Evolutionary conservation across 2,329 filamentous ascomycete genomes (phyloP).

Genomic region (Fusarium aywerte): DNA sequence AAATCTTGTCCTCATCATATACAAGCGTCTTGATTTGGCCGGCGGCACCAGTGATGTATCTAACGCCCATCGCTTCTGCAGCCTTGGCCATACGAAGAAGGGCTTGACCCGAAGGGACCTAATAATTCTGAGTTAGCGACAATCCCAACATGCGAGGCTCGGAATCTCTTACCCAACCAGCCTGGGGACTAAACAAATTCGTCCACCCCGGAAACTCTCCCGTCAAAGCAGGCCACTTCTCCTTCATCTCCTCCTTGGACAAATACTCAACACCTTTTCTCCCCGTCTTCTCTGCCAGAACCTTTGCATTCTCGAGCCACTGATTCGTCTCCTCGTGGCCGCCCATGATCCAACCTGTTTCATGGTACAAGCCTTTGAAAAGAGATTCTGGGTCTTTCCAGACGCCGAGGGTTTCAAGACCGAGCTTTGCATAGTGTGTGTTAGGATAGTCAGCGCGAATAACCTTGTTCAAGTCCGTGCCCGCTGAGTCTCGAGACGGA

Average conservation of each 20-base stretch:
- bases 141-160: neutral
- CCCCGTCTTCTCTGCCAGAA: conserved; percentile 40
- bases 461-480: conserved; percentile 71
- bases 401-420: conserved; percentile 45
- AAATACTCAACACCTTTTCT: conserved; percentile 45
- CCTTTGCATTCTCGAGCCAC: conserved; percentile 47
- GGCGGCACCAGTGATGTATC: conserved; percentile 46
- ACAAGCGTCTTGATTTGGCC: conserved; percentile 39
- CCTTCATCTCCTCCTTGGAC: conserved; percentile 40
- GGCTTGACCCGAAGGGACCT: conserved; percentile 44
- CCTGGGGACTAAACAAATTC: conserved; percentile 43
- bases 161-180: conserved; percentile 47
- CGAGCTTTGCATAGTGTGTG: conserved; percentile 64
- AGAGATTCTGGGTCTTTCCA: conserved; percentile 47
- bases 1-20: conserved; percentile 44
- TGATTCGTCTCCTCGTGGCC: conserved; percentile 43
- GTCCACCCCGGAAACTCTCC: conserved; percentile 46
- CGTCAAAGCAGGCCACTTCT: conserved; percentile 47
- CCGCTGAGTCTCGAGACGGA: conserved; percentile 63
- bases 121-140: neutral
- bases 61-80: conserved; percentile 43
- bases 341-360: conserved; percentile 49
- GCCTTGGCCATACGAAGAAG: conserved; percentile 49
- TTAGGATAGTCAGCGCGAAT: conserved; percentile 69
- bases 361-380: conserved; percentile 47